Conservation (phyloP, 1,284 basidiomycete genomes). For the Phellopilus nigrolimitatus region DNA sequence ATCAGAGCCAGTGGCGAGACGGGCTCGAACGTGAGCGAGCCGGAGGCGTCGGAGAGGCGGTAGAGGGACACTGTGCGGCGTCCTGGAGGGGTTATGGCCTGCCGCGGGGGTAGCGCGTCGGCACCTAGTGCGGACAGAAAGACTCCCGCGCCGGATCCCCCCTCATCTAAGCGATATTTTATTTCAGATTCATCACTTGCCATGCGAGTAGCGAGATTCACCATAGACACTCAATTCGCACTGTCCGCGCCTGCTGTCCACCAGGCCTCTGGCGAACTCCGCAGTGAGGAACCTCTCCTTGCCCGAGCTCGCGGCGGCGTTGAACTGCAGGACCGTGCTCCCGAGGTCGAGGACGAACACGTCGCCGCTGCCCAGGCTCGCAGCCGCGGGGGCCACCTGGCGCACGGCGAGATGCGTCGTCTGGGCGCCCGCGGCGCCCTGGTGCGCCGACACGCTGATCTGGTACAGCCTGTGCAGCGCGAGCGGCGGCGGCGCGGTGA, state of each 20-base stretch:
- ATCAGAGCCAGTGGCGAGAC: conserved; percentile 34
- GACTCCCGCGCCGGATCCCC: too few species aligned
- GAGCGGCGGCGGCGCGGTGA: too few species aligned
- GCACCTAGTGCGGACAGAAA: conserved; percentile 45
- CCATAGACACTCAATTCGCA: conserved; percentile 48
- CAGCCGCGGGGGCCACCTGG: conserved; percentile 41
- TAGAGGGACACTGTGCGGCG: conserved; percentile 32
- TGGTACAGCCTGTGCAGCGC: too few species aligned
- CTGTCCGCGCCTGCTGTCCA: conserved; percentile 37
- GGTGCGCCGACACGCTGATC: too few species aligned
- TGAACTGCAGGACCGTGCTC: too few species aligned
- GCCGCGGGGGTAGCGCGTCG: conserved; percentile 24
- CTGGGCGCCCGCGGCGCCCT: conserved; percentile 24
- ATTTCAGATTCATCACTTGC: too few species aligned
- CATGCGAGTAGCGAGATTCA: too few species aligned
- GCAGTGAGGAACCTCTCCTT: too few species aligned
- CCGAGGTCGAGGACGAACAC: too few species aligned
- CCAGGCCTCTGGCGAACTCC: conserved; percentile 50
- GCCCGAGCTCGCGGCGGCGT: too few species aligned
- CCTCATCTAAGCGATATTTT: too few species aligned
- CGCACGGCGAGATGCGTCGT: conserved; percentile 41
- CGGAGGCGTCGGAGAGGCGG: conserved; percentile 45
- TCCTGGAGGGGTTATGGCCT: conserved; percentile 20
- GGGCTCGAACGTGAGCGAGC: conserved; percentile 34
- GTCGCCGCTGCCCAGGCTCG: conserved; percentile 47